These are phyloP conservation scores for Saccharomyces hybrid DNA, from an alignment of 1,139 yeast genomes.

Conservation along the genomic window DNA sequence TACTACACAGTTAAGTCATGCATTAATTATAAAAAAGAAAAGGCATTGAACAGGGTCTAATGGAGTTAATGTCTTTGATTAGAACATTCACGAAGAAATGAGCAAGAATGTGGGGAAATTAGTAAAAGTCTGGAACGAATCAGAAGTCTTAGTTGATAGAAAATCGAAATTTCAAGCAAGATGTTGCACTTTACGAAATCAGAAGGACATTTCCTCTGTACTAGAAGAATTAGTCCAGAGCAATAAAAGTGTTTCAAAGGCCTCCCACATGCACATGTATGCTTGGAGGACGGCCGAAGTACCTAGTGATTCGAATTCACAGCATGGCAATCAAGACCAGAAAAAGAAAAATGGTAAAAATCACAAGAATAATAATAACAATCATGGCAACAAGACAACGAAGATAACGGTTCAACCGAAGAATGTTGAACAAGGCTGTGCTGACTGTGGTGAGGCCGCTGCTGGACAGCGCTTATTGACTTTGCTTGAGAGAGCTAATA, in stretches of 20 bases:
- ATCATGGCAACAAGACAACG: constrained; percentile 1
- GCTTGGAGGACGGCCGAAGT: constrained; percentile 53
- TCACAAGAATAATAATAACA: not conserved
- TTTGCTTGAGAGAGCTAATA: constrained; percentile 39
- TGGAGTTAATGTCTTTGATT: not conserved
- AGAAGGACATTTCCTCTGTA: constrained; percentile 37
- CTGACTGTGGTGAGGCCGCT: constrained; percentile 61
- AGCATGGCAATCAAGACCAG: not conserved
- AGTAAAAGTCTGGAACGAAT: constrained; percentile 30
- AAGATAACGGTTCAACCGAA: not conserved
- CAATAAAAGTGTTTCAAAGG: constrained; percentile 41
- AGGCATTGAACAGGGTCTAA: not conserved
- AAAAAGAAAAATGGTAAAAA: not conserved
- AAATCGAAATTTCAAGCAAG: constrained; percentile 61
- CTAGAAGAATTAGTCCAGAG: constrained; percentile 36
- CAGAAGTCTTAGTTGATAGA: constrained; percentile 36
- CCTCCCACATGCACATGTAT: constrained; percentile 59
- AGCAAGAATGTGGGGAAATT: not conserved
- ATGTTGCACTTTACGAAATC: constrained; percentile 35
- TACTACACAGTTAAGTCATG: not conserved
- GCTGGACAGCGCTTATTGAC: constrained; percentile 52
- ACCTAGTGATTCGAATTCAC: constrained; percentile 4
- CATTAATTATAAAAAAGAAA: not conserved
- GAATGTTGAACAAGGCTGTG: constrained; percentile 45
- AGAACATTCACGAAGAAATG: not conserved